phyloP scores from a whole-genome alignment of 2,329 filamentous ascomycete species.

The Didymella pomorum region DNA sequence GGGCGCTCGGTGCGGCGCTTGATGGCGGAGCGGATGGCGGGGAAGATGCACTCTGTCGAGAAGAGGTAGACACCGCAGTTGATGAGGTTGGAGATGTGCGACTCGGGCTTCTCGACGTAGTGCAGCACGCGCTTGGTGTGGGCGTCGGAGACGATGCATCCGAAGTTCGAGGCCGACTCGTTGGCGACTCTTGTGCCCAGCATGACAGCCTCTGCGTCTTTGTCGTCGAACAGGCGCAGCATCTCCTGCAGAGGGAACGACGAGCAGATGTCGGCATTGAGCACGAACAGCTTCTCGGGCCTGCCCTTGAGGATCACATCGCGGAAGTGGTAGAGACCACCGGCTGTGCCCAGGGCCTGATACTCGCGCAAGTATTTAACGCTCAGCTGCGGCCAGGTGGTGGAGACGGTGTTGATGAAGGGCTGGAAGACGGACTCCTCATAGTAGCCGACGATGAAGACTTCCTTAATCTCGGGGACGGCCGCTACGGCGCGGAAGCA shows the following conservation, averaged over 20 bases:
- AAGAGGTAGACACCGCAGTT: constrained; percentile 99
- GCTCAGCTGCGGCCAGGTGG: constrained; percentile 84
- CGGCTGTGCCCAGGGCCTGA: constrained; percentile 92
- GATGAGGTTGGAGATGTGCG: constrained; percentile 96
- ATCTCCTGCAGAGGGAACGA: constrained; percentile 96
- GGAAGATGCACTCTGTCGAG: constrained; percentile 93
- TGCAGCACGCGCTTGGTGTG: constrained; percentile 96
- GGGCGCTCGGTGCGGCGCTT: constrained; percentile 93
- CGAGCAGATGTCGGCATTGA: constrained; percentile 99
- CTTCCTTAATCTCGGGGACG: constrained; percentile 91
- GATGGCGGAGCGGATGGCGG: constrained; percentile 90
- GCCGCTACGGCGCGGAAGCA: constrained; percentile 91
- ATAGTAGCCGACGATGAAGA: constrained; percentile 98
- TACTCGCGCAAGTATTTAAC: constrained; percentile 98
- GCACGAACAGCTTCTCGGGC: constrained; percentile 93
- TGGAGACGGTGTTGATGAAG: constrained; percentile 91
- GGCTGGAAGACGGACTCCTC: constrained; percentile 96
- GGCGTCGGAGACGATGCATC: constrained; percentile 93
- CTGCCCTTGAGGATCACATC: constrained; percentile 97
- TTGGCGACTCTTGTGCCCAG: constrained; percentile 90
- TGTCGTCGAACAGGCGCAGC: constrained; percentile 92
- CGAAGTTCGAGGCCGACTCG: constrained; percentile 94
- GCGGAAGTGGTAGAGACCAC: constrained; percentile 98
- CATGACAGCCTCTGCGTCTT: constrained; percentile 95
- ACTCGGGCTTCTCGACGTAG: constrained; percentile 99